phyloP scores from a whole-genome alignment of 441 rosid species.

The Adansonia rubrostipa region DNA sequence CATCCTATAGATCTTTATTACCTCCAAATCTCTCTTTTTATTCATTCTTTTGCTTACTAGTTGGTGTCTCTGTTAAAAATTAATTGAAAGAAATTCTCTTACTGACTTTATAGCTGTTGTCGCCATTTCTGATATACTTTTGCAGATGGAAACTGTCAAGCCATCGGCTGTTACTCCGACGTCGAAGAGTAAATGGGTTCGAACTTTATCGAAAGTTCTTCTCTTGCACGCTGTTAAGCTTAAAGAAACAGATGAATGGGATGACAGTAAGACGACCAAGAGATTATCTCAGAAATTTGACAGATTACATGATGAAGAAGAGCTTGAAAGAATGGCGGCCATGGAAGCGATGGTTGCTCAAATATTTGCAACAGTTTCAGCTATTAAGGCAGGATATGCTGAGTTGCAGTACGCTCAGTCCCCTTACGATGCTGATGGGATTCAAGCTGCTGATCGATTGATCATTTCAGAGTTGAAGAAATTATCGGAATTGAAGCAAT shows the following conservation, averaged over 20 bases:
- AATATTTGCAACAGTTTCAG: conserved; percentile 69
- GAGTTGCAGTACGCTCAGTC: conserved; percentile 80
- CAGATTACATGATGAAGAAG: conserved; percentile 44
- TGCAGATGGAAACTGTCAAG: conserved; percentile 76
- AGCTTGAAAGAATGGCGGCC: conserved; percentile 40
- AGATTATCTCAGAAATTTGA: conserved; percentile 44
- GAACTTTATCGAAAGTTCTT: conserved; percentile 67
- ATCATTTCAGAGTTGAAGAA: conserved; percentile 65
- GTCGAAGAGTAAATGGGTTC: conserved; percentile 61
- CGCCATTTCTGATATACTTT: conserved; percentile 26
- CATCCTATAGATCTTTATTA: conserved; percentile 17
- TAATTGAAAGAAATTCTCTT: background rate
- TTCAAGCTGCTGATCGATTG: conserved; percentile 63
- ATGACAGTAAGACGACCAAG: conserved; percentile 32
- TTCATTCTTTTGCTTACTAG: conserved; percentile 11
- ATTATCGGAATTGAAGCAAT: conserved; percentile 76
- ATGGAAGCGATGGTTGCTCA: conserved; percentile 73
- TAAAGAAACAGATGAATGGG: conserved; percentile 39
- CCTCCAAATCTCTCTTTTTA: conserved; percentile 17
- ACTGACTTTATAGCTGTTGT: conserved; percentile 13
- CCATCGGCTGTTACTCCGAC: conserved; percentile 47
- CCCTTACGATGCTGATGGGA: conserved; percentile 77
- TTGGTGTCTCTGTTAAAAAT: background rate
- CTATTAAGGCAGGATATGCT: conserved; percentile 76
- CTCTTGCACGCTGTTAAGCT: conserved; percentile 49